Conservation (phyloP, 805 yeast species). For the Candida takata region DNA sequence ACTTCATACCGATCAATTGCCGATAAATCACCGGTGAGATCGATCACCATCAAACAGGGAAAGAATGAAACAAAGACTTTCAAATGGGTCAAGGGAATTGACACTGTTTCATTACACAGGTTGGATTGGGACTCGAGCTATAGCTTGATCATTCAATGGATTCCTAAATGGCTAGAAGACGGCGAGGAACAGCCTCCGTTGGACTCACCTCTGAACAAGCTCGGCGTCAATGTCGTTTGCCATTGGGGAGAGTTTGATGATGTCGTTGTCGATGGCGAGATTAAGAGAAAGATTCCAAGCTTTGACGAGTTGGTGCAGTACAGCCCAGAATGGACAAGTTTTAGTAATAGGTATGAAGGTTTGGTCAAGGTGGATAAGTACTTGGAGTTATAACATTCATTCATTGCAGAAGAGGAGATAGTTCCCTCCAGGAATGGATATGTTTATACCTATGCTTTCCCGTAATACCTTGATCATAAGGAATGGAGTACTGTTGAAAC, state of each 20-base stretch:
- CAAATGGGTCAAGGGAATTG: constrained; percentile 57
- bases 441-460: constrained; percentile 14
- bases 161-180: constrained; percentile 47
- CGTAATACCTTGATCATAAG: constrained; percentile 11
- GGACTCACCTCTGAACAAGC: constrained; percentile 26
- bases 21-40: constrained; percentile 54
- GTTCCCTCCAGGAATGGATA: constrained; percentile 18
- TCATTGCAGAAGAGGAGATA: constrained; percentile 3
- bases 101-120: constrained; percentile 57
- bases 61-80: constrained; percentile 21
- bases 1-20: constrained; percentile 29
- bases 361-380: constrained; percentile 51
- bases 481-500: constrained; percentile 20
- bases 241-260: constrained; percentile 71
- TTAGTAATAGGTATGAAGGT: constrained; percentile 63
- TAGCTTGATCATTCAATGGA: constrained; percentile 69
- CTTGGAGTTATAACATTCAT: constrained; percentile 31
- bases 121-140: constrained; percentile 50
- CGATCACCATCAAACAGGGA: constrained; percentile 44
- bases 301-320: constrained; percentile 62
- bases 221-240: constrained; percentile 60
- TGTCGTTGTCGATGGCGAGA: constrained; percentile 32
- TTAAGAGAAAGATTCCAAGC: constrained; percentile 52
- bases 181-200: constrained; percentile 25
- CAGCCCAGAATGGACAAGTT: constrained; percentile 56